Evolutionary conservation across 148 eudicot genomes (phyloP), one percentile per base, ranked within the genome.

Genomic region (Gaultheria prostrata): DNA sequence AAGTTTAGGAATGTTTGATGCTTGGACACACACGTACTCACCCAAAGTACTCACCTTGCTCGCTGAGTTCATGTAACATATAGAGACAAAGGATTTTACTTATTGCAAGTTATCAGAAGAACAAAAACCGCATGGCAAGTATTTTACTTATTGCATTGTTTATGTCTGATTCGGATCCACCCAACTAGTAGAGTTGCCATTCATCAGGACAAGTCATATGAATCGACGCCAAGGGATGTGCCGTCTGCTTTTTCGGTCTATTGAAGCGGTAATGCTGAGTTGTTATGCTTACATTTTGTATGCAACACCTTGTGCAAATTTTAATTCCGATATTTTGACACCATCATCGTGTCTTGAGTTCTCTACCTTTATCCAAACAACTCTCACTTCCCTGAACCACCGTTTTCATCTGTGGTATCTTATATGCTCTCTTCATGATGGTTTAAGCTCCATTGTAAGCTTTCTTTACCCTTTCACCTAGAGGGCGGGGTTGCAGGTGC

Each of bases 221-320:
- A 93, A 97, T 82, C 91, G 98, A 87, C 98, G 93, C 72, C 99
- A 97, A 87, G 99, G 99, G 87, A 97, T 97, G 99, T 93, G 95
- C 80, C 94, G 96, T n/a, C 98, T 93, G 59, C 96, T 97, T 77
- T 92, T 97, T 82, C 88, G 84, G 76, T 95, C 98, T 51, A 90
- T 97, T 86, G 96, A 97, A 90, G 83, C 87, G 87, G 99, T 97
- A 97, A 50, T 11, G 32, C 71, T 65, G 71, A 65, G 71, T 65
- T 65, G 28, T 26, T 28, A 12, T 65, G 71, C 80, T 77, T 77
- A 63, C 43, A 7, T 53, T 51, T 50, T 15, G n/a, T 53, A 11
- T 53, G 17, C 21, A 33, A 12, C 71, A 24, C 4, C 33, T 65
- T 28, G 33, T 65, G 71, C 33, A 65, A 65, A 65, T 59, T 26